Evolutionary conservation across 164 flowering plant genomes (phyloP), one percentile per base, ranked within the genome.

Genomic region (Chimonanthus praecox): DNA sequence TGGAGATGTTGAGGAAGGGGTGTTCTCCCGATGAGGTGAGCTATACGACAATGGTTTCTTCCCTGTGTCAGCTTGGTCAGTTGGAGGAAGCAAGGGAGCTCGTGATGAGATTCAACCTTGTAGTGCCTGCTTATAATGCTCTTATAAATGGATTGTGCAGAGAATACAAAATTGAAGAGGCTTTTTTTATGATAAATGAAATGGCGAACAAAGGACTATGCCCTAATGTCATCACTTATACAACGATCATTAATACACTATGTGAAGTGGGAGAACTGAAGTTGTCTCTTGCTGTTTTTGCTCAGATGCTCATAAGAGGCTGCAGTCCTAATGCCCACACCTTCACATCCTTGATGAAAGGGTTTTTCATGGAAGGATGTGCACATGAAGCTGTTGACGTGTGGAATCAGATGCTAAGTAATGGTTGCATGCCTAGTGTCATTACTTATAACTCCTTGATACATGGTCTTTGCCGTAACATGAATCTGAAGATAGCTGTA

Each of bases 21-120:
- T 88, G 92, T 63, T 72, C 70, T 9, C 94, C 98, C 8, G 98
- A 93, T 84, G 84, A 66, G 0, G 92, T 88, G 67, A 93, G 97
- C 76, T 88, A 84, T 72, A 89, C 98, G 0, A 94, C 97, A 10
- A 69, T 94, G 6, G 76, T 89, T 4, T 87, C 96, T 46, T 75
- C 87, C n/a, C 69, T 94, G 81, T 94, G 98, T 76, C 82, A 68
- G 78, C 68, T 77, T 71, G 92, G 92, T 4, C 85, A 80, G 79
- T 80, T 90, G 61, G 76, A 83, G 62, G 92, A 94, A 75, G 98
- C 92, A 0, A 88, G 84, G 78, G 86, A 87, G 73, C 85, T 92
- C 63, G 80, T 85, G 0, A 43, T 6, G 48, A 70, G 76, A 51
- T 84, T 88, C 64, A 54, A 69, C 20, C 90, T 97, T 0, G 44